phyloP scores from a whole-genome alignment of 2,329 filamentous ascomycete genomes.

The Westerdykella ornata region DNA sequence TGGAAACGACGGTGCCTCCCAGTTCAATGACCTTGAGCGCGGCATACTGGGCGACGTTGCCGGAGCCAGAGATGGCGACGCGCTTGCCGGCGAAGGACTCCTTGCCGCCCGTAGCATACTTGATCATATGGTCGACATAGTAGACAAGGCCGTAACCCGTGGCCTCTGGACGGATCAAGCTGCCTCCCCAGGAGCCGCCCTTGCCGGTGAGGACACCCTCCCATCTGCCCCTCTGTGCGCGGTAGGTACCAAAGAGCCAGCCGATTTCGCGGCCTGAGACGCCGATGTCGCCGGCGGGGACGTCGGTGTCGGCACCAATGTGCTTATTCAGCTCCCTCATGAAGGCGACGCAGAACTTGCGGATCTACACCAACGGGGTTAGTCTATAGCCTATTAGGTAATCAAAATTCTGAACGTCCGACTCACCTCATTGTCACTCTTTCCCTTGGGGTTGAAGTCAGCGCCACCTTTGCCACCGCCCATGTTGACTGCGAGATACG shows the following conservation, averaged over 20 bases:
- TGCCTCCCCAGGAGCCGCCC: constrained; percentile 87
- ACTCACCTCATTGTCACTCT: constrained; percentile 72
- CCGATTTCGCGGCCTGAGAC: constrained; percentile 88
- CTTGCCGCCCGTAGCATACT: constrained; percentile 69
- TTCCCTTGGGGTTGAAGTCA: constrained; percentile 99
- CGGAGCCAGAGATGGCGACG: constrained; percentile 91
- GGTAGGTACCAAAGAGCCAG: constrained; percentile 92
- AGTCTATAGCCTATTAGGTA: background rate
- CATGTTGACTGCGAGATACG: constrained; percentile 65
- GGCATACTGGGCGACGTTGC: constrained; percentile 96
- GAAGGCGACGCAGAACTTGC: constrained; percentile 91
- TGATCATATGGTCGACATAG: constrained; percentile 93
- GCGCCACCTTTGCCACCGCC: constrained; percentile 96
- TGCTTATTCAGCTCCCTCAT: constrained; percentile 94
- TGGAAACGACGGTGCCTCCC: constrained; percentile 82
- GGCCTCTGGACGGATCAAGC: constrained; percentile 89
- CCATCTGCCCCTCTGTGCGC: constrained; percentile 80
- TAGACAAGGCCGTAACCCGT: constrained; percentile 96
- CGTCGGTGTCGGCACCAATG: constrained; percentile 89
- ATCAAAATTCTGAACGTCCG: background rate
- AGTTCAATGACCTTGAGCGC: constrained; percentile 96
- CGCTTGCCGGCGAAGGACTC: constrained; percentile 85
- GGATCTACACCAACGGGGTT: constrained; percentile 54
- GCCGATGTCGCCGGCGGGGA: constrained; percentile 95
- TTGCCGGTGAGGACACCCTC: constrained; percentile 96